A percentile compares a stretch with the other conserved stretches of the same genome.
Evolutionary conservation across 768 basidiomycete genomes (phyloP).

Genomic region (Amanita rimosa): DNA sequence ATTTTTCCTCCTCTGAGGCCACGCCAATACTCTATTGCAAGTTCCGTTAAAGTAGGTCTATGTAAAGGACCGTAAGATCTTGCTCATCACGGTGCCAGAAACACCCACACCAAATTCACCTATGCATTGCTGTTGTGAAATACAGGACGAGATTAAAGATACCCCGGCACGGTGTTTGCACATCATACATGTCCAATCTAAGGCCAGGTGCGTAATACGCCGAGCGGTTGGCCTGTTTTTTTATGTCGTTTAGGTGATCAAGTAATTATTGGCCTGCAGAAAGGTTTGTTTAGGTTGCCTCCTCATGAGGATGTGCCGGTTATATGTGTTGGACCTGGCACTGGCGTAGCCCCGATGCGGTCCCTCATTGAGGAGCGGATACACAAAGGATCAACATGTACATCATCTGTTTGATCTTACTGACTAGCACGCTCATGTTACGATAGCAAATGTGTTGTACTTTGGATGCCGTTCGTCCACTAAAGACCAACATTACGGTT

Average conservation of each 20-base stretch:
- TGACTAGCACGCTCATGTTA: not conserved
- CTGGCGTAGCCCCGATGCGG: slow-evolving; percentile 89
- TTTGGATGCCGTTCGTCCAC: slow-evolving; percentile 77
- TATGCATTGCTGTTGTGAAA: slow-evolving; percentile 86
- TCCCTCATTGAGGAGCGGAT: slow-evolving; percentile 76
- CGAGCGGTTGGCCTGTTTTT: not conserved
- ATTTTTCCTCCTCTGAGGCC: slow-evolving; percentile 78
- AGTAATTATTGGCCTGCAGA: slow-evolving; percentile 52
- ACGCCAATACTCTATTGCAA: slow-evolving; percentile 89
- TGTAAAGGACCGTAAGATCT: not conserved
- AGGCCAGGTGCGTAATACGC: slow-evolving; percentile 30
- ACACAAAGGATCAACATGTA: slow-evolving; percentile 42
- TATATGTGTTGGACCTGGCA: slow-evolving; percentile 90
- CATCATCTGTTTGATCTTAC: not conserved
- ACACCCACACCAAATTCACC: slow-evolving; percentile 63
- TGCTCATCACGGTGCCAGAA: slow-evolving; percentile 13
- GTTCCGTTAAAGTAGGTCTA: slow-evolving; percentile 48
- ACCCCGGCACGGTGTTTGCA: slow-evolving; percentile 75
- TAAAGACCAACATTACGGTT: slow-evolving; percentile 71
- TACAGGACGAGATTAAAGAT: slow-evolving; percentile 79
- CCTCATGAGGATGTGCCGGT: slow-evolving; percentile 44
- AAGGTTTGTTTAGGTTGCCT: slow-evolving; percentile 56
- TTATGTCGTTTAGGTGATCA: slow-evolving; percentile 33
- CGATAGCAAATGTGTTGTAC: slow-evolving; percentile 68
- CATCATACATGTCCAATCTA: slow-evolving; percentile 63